These are phyloP conservation scores for Epichloe brachyelytri DNA, from an alignment of 2,329 filamentous ascomycete species.

Conservation along the genomic window DNA sequence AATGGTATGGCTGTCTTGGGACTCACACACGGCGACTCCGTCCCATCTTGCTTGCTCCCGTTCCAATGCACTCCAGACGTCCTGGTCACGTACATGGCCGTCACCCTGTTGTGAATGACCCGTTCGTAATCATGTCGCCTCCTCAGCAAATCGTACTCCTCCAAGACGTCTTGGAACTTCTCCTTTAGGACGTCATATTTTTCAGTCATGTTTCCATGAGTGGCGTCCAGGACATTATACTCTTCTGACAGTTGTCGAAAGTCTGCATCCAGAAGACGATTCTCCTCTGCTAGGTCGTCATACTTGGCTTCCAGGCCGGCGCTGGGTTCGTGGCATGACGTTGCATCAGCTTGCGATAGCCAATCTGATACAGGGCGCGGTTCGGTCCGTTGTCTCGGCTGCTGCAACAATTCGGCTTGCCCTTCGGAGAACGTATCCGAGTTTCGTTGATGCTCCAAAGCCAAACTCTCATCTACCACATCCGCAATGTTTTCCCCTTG, in stretches of 20 bases:
- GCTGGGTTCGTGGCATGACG: neutral
- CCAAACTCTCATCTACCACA: neutral
- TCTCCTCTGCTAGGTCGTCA: neutral
- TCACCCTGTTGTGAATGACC: neutral
- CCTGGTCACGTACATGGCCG: neutral
- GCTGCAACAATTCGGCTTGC: neutral
- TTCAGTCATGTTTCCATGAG: neutral
- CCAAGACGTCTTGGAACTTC: neutral
- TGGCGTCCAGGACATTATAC: neutral
- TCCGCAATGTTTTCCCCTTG: neutral
- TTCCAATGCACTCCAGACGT: neutral
- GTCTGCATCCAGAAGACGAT: neutral
- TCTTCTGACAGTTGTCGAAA: neutral
- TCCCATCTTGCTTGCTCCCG: neutral
- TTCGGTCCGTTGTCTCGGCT: neutral
- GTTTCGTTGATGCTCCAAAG: neutral
- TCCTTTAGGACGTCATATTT: neutral
- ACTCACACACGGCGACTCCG: neutral
- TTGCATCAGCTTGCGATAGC: neutral
- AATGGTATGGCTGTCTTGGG: neutral
- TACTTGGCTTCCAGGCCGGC: neutral
- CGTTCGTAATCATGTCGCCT: neutral
- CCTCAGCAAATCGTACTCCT: neutral
- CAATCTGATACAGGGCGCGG: neutral
- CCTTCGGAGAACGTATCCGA: slow-evolving; percentile 1